Conservation (phyloP, 441 rosid genomes). For the Adansonia grandidieri region DNA sequence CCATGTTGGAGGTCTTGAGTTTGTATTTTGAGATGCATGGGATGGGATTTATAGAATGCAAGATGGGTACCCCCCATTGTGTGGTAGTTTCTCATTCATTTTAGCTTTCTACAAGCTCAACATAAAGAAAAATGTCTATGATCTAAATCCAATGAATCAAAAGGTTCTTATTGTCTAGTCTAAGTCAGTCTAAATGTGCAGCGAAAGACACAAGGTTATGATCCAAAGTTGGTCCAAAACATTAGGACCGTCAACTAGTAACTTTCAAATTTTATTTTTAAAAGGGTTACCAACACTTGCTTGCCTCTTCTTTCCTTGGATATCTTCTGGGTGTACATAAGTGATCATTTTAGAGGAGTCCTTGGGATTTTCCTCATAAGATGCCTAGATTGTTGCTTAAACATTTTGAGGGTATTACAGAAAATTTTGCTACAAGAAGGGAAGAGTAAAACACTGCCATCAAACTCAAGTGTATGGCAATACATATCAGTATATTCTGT, state of each 20-base stretch:
- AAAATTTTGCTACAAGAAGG: not conserved
- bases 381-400: not conserved
- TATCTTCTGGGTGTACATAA: not conserved
- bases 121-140: not conserved
- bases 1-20: not conserved
- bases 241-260: not conserved
- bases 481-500: not conserved
- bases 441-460: not conserved
- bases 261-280: not conserved
- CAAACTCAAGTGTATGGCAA: not conserved
- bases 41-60: not conserved
- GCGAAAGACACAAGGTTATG: not conserved
- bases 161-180: not conserved
- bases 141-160: constrained; percentile 8
- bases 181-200: not conserved
- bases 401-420: not conserved
- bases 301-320: not conserved
- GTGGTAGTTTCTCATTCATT: not conserved
- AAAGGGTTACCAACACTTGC: not conserved
- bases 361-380: not conserved
- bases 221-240: not conserved
- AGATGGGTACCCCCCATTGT: not conserved
- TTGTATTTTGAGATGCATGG: not conserved
- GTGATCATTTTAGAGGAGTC: not conserved
- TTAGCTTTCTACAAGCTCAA: not conserved